A percentile compares a stretch with the other conserved stretches of the same genome.
These are phyloP conservation scores for Acer negundo DNA, from an alignment of 345 rosid genomes.

Conservation along the genomic window DNA sequence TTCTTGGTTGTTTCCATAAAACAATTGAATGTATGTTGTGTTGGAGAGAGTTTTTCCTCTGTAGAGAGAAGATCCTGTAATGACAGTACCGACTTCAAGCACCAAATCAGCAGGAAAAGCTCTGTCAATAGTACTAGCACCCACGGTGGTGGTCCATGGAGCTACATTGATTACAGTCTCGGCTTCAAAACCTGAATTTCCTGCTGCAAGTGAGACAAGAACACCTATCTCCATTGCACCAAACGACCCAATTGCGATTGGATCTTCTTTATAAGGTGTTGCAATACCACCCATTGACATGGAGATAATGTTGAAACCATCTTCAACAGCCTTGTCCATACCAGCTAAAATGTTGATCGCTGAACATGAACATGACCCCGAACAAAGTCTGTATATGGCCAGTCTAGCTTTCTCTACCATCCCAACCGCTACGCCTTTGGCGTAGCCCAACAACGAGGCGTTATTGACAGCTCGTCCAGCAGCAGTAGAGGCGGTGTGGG, in stretches of 20 bases:
- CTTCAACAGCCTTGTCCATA: conserved; percentile 30
- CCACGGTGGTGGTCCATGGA: conserved; percentile 38
- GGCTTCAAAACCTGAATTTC: conserved; percentile 3
- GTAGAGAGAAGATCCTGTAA: conserved; percentile 31
- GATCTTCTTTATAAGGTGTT: background rate
- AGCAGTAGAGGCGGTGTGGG: conserved; percentile 33
- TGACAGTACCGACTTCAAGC: conserved; percentile 7
- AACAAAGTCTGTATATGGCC: conserved; percentile 29
- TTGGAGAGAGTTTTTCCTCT: background rate
- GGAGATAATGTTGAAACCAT: conserved; percentile 32
- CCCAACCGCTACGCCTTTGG: conserved; percentile 29
- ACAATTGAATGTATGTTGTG: background rate
- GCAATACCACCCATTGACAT: conserved; percentile 22
- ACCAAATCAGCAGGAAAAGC: conserved; percentile 23
- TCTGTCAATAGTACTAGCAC: conserved; percentile 33
- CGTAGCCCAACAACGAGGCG: conserved; percentile 24
- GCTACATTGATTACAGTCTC: conserved; percentile 17
- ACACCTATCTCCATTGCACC: conserved; percentile 34
- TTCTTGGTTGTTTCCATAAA: conserved; percentile 2
- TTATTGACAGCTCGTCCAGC: conserved; percentile 17
- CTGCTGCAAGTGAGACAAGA: conserved; percentile 23
- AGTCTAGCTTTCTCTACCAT: conserved; percentile 39
- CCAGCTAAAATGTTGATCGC: conserved; percentile 30
- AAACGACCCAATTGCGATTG: conserved; percentile 26
- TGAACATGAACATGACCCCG: background rate